Evolutionary conservation across 1,284 basidiomycete species (phyloP), one percentile per base, ranked within the genome.

Genomic region (Mycena citricolor): DNA sequence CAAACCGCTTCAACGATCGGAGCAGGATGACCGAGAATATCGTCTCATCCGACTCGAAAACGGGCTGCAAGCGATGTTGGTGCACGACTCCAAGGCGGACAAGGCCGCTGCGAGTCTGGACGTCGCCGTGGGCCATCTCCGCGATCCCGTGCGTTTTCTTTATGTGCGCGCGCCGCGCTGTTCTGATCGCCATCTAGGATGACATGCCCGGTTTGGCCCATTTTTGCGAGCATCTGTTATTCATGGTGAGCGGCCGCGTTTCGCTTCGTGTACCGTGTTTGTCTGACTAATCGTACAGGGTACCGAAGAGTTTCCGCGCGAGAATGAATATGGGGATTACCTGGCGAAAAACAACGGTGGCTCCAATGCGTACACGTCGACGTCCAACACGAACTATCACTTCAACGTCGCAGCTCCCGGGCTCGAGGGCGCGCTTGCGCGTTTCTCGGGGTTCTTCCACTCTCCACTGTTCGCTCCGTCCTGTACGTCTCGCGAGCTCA

Each of bases 101-200:
- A 97, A 97, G 71, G 89, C 93, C 5, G 91, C 93, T 1, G 97
- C 95, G 1, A 93, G 91, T 57, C 76, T 99, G 65, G 92, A 97
- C 68, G 93, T 99, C 34, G 88, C 89, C 14, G 94, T 98, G 1
- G 97, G 97, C 2, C 95, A 99, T 67, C 69, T 99, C 47, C 83
- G 79, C 32, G 97, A 99, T 64, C 97, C 95, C 5, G 91, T 90
- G 59, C 68, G 88, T 75, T n/a, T n/a, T n/a, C n/a, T n/a, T n/a
- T n/a, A 44, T 32, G 24, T 22, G 26, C 22, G 35, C 39, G 12
- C 44, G 16, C 24, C 11, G n/a, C n/a, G 32, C 11, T 8, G 22
- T n/a, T 32, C 28, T 55, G 31, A 51, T 41, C 19, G 20, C 17
- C 48, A n/a, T 33, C 20, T 48, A 90, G 86, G 79, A 77, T 60